phyloP scores from a whole-genome alignment of 1,284 basidiomycete species.

The Ceratobasidium sp. region DNA sequence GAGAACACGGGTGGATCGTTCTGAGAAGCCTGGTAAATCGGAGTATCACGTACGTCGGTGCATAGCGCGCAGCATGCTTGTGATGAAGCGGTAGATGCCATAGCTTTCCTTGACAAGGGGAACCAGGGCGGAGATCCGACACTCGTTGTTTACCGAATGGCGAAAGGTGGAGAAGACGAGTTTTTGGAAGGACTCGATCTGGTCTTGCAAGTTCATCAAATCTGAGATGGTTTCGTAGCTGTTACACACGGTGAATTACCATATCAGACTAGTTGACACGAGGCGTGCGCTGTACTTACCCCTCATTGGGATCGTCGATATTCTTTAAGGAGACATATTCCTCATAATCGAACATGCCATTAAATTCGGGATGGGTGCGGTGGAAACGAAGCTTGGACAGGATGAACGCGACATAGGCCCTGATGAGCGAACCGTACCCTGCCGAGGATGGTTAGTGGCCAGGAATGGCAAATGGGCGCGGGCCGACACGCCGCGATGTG shows the following conservation, averaged over 20 bases:
- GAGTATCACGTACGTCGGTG: constrained; percentile 72
- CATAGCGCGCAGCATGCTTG: constrained; percentile 96
- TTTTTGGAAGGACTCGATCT: constrained; percentile 97
- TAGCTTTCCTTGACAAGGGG: constrained; percentile 97
- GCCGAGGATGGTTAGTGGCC: constrained; percentile 25
- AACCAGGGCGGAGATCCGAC: constrained; percentile 90
- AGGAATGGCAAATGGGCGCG: background rate
- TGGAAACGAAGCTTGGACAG: constrained; percentile 95
- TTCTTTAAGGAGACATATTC: constrained; percentile 95
- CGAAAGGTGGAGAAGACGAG: constrained; percentile 93
- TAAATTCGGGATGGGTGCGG: constrained; percentile 91
- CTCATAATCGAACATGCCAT: constrained; percentile 95
- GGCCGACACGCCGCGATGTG: constrained; percentile 38
- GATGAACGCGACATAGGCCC: constrained; percentile 93
- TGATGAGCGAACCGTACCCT: constrained; percentile 92
- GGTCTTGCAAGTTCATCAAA: constrained; percentile 94
- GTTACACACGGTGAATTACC: constrained; percentile 32
- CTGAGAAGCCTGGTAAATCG: constrained; percentile 16
- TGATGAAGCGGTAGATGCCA: constrained; percentile 97
- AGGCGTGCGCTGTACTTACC: constrained; percentile 60
- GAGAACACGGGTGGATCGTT: constrained; percentile 15
- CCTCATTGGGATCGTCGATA: constrained; percentile 97
- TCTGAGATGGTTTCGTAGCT: constrained; percentile 97
- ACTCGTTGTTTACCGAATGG: constrained; percentile 91
- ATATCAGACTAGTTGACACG: constrained; percentile 16